Evolutionary conservation across 2,329 filamentous ascomycete species (phyloP).

Genomic region (Penicillium concentricum): DNA sequence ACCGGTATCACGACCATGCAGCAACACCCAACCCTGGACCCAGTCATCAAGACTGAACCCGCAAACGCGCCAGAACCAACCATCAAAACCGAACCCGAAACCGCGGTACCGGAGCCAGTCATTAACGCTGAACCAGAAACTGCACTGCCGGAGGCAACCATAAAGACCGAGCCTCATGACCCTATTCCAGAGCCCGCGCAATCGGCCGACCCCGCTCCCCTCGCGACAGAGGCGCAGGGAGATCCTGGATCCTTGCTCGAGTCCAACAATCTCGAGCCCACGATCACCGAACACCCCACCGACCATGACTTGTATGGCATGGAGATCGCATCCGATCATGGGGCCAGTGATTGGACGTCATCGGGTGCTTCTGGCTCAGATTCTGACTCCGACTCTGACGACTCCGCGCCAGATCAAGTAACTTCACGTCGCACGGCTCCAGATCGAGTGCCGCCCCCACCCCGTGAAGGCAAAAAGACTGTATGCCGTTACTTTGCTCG

Average conservation of each 20-base stretch:
- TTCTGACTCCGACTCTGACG: constrained; percentile 27
- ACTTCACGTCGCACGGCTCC: constrained; percentile 42
- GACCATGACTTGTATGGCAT: constrained; percentile 9
- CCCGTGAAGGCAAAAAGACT: constrained; percentile 34
- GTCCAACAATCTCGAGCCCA: neutral
- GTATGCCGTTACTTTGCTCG: constrained; percentile 44
- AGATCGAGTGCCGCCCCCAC: constrained; percentile 41
- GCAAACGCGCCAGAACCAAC: neutral
- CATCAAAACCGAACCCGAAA: neutral
- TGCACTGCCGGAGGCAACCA: neutral
- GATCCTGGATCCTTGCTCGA: neutral
- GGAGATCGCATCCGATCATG: constrained; percentile 17
- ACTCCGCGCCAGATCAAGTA: constrained; percentile 43
- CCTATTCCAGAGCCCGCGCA: neutral
- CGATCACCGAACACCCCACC: neutral
- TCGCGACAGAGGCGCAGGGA: neutral
- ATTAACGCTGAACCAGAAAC: neutral
- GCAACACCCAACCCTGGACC: neutral
- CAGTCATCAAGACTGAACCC: neutral
- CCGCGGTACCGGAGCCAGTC: neutral
- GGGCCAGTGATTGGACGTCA: constrained; percentile 39
- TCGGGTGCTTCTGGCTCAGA: constrained; percentile 35
- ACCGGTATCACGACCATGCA: neutral
- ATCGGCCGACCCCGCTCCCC: neutral
- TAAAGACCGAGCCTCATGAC: neutral